Evolutionary conservation across 495 filamentous ascomycete genomes (phyloP), one percentile per base, ranked within the genome.

Genomic region (Aspergillus incahuasiensis): DNA sequence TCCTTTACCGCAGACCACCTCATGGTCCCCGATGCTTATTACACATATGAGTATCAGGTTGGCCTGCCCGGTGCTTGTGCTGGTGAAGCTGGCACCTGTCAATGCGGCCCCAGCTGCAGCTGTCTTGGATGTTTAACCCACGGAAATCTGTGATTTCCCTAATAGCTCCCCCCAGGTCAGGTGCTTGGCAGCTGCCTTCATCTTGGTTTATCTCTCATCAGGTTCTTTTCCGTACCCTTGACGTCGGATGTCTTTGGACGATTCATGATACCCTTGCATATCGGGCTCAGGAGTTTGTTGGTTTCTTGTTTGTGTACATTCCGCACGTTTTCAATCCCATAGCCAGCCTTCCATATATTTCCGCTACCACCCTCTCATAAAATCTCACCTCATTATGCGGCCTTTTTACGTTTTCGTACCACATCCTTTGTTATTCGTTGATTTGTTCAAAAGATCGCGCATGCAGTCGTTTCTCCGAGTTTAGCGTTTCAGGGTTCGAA

Each of bases 41-140:
- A 74, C 45, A 76, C 70, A 11, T 58, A 80, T 57, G 71, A 74
- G 52, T 80, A 79, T 52, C 68, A 76, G 1, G 68, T 77, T 20
- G 68, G 69, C 13, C 48, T 74, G 30, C 71, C 70, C n/a, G 64
- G 52, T 28, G 55, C 66, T 12, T 79, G 78, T 49, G 69, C 74
- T 6, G 65, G 78, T 53, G 49, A 69, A 16, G 74, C 68, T n/a
- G 77, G 73, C 9, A 76, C 65, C 28, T 82, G 79, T 52, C 72
- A 70, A 52, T 82, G 79, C 39, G 76, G 76, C 22, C 73, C 68
- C 46, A 74, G 75, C 32, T 82, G 79, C 56, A 69, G 56, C 53
- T 82, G 79, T 52, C 54, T 74, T n/a, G 79, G 78, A 11, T 81
- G 78, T 54, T 65, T 77, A 8, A 78, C 75, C 3, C 79, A 82